A percentile compares a stretch with the other conserved stretches of the same genome.
These are phyloP conservation scores for Allomyces macrogynus DNA, from an alignment of 192 early-diverging fungal species.

Conservation along the genomic window DNA sequence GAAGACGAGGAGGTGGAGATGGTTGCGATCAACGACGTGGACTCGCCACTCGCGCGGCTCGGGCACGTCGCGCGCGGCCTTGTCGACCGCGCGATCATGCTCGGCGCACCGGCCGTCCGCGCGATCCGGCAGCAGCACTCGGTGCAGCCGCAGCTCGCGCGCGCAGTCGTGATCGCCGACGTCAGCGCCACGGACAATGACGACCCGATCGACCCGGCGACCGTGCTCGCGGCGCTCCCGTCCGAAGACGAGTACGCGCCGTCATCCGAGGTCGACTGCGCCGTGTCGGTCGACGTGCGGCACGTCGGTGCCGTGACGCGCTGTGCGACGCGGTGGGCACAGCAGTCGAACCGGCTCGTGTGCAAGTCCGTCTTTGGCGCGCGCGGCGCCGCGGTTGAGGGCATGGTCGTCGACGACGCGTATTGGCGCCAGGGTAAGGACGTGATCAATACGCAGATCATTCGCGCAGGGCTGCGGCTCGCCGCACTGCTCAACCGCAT, in stretches of 20 bases:
- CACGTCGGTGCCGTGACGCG: neutral
- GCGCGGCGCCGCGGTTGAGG: neutral
- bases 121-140: too few relatives aligned
- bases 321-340: neutral
- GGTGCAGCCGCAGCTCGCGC: too few relatives aligned
- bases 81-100: too few relatives aligned
- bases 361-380: neutral
- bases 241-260: neutral
- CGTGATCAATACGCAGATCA: conserved; percentile 12
- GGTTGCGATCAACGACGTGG: too few relatives aligned
- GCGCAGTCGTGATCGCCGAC: too few relatives aligned
- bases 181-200: too few relatives aligned
- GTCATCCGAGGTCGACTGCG: neutral
- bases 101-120: too few relatives aligned
- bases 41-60: too few relatives aligned
- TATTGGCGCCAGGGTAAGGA: conserved; percentile 2
- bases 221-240: too few relatives aligned
- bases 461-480: conserved; percentile 16
- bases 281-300: neutral
- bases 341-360: neutral
- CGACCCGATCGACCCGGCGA: too few relatives aligned
- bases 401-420: neutral
- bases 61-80: too few relatives aligned
- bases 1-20: too few relatives aligned
- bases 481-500: conserved; percentile 6